phyloP scores from a whole-genome alignment of 768 basidiomycete species.

The Serendipita sp. region DNA sequence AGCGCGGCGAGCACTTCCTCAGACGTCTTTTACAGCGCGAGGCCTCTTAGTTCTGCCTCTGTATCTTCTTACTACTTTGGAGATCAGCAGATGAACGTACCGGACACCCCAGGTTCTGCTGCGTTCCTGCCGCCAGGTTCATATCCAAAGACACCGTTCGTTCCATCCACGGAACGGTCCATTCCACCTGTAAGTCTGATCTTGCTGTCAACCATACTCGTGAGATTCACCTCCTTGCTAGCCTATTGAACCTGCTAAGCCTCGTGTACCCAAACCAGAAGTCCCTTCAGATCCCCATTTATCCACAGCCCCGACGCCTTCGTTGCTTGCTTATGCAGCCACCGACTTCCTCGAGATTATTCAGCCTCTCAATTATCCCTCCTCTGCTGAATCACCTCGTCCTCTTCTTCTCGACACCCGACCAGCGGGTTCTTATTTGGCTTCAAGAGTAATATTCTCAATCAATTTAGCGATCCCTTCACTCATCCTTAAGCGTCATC shows the following conservation, averaged over 20 bases:
- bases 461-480: slow-evolving; percentile 81
- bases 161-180: background rate
- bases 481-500: slow-evolving; percentile 73
- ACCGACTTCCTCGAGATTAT: slow-evolving; percentile 5
- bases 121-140: background rate
- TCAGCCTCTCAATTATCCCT: slow-evolving; percentile 22
- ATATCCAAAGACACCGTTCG: background rate
- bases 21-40: slow-evolving; percentile 2
- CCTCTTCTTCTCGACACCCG: slow-evolving; percentile 77
- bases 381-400: slow-evolving; percentile 33
- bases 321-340: background rate
- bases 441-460: slow-evolving; percentile 48
- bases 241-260: background rate
- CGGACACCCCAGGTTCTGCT: background rate
- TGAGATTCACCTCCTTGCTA: background rate
- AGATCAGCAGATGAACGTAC: background rate
- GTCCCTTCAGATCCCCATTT: slow-evolving; percentile 17
- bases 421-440: slow-evolving; percentile 45
- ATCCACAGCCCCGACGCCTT: slow-evolving; percentile 5
- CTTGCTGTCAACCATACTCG: background rate
- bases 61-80: slow-evolving; percentile 5
- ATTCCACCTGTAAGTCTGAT: background rate
- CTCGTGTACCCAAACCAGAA: slow-evolving; percentile 12
- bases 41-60: background rate
- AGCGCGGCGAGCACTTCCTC: background rate